Evolutionary conservation across 306 rosid genomes (phyloP).

Genomic region (Begonia masoniana): DNA sequence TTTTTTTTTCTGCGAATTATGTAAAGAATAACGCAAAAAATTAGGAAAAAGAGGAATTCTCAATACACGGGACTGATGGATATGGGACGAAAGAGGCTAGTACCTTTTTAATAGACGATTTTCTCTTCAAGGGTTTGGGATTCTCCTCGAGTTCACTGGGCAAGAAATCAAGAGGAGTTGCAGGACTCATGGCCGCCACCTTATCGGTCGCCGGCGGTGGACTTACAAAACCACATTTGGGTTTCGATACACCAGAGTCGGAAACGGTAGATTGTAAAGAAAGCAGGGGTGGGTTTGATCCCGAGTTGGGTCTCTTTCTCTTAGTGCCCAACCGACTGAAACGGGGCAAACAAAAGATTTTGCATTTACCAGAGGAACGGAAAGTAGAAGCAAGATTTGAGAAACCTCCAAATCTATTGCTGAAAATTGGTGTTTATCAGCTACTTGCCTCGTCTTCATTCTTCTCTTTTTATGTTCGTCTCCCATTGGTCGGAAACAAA

Average conservation of each 20-base stretch:
- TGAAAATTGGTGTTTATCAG: neutral
- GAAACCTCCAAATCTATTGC: slow-evolving; percentile 5
- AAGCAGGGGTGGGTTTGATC: neutral
- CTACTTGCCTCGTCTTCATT: neutral
- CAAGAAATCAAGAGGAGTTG: slow-evolving; percentile 37
- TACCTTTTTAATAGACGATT: slow-evolving; percentile 30
- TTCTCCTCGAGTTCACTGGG: slow-evolving; percentile 45
- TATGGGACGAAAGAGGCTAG: neutral
- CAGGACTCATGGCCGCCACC: slow-evolving; percentile 25
- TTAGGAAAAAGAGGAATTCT: neutral
- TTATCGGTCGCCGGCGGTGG: slow-evolving; percentile 9
- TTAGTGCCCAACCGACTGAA: slow-evolving; percentile 14
- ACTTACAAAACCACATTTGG: neutral
- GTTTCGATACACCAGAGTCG: neutral
- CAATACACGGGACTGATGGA: neutral
- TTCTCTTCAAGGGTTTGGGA: slow-evolving; percentile 11
- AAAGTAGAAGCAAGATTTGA: slow-evolving; percentile 18
- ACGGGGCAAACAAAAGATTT: neutral
- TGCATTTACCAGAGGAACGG: neutral
- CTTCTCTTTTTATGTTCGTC: neutral
- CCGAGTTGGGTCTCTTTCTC: slow-evolving; percentile 35
- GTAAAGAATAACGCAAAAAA: no score
- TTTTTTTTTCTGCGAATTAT: slow-evolving; percentile 26
- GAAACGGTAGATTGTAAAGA: neutral
- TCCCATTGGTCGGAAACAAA: no score